These are phyloP conservation scores for Pestalotiopsis sp. DNA, from an alignment of 2,329 filamentous ascomycete species.

Conservation along the genomic window DNA sequence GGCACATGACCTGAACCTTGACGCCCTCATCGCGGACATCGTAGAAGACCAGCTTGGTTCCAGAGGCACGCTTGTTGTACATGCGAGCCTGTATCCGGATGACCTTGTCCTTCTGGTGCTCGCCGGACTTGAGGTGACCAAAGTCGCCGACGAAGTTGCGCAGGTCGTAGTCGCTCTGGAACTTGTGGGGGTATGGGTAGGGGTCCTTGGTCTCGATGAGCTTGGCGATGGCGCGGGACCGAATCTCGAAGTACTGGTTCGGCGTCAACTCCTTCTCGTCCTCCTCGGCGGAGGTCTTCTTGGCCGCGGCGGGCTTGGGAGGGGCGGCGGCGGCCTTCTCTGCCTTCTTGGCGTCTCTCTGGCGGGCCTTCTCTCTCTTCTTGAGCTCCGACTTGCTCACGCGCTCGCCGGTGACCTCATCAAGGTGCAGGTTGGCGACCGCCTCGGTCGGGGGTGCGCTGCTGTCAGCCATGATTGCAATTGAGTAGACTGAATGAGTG, in stretches of 20 bases:
- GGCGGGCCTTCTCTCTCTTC: constrained; percentile 90
- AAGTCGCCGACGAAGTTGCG: constrained; percentile 79
- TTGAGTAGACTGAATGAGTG: not conserved
- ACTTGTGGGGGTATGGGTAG: constrained; percentile 92
- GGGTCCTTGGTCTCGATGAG: constrained; percentile 72
- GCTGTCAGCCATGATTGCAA: constrained; percentile 12
- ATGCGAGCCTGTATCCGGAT: constrained; percentile 83
- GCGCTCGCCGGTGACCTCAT: constrained; percentile 90
- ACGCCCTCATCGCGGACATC: constrained; percentile 67
- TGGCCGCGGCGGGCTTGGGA: constrained; percentile 65
- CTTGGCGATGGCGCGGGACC: constrained; percentile 78
- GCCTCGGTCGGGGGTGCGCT: constrained; percentile 43
- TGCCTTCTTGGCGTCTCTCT: constrained; percentile 85
- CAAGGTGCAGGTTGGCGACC: constrained; percentile 76
- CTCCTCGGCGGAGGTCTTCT: constrained; percentile 45
- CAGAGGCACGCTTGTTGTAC: constrained; percentile 82
- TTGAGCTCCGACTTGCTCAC: constrained; percentile 87
- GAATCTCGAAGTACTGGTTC: constrained; percentile 90
- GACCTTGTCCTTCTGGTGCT: constrained; percentile 73
- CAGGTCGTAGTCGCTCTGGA: constrained; percentile 82
- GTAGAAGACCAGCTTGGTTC: constrained; percentile 89
- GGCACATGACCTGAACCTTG: constrained; percentile 90
- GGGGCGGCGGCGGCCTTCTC: constrained; percentile 75
- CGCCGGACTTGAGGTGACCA: constrained; percentile 82
- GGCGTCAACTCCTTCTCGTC: constrained; percentile 59